Percentiles rank a stretch among this genome's conserved stretches.
phyloP scores from a whole-genome alignment of 176 grass and related monocot species.

The Tillandsia leiboldiana region DNA sequence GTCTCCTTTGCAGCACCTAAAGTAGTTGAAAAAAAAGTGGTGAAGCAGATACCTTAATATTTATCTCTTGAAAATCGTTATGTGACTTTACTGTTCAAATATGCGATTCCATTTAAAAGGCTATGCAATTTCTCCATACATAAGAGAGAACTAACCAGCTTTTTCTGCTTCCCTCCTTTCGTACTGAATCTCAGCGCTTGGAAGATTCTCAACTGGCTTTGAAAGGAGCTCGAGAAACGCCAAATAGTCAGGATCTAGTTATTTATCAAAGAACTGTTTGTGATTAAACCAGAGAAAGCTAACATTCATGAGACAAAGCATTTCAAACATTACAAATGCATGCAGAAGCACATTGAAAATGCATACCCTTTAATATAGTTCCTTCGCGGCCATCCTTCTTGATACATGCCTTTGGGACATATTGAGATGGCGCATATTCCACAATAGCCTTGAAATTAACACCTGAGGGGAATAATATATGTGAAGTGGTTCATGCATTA shows the following conservation, averaged over 20 bases:
- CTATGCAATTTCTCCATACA: neutral
- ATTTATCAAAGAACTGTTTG: constrained; percentile 18
- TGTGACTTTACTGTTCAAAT: neutral
- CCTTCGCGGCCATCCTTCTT: constrained; percentile 95
- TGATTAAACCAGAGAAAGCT: constrained; percentile 18
- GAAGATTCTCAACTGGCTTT: constrained; percentile 80
- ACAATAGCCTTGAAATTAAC: constrained; percentile 89
- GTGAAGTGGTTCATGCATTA: neutral
- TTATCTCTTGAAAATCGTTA: neutral
- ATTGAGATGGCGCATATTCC: constrained; percentile 91
- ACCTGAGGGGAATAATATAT: constrained; percentile 34
- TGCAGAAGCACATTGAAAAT: constrained; percentile 2
- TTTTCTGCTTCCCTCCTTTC: constrained; percentile 99
- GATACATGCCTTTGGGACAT: constrained; percentile 43
- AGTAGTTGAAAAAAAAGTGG: constrained; percentile 9
- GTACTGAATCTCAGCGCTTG: constrained; percentile 97
- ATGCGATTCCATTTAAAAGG: neutral
- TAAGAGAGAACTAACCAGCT: constrained; percentile 41
- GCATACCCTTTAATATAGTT: constrained; percentile 72
- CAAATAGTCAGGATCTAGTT: constrained; percentile 75
- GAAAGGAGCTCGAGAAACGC: constrained; percentile 85
- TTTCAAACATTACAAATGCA: neutral
- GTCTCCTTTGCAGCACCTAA: constrained; percentile 76
- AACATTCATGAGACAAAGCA: constrained; percentile 8
- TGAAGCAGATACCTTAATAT: neutral